Evolutionary conservation across 176 grass and related monocot genomes (phyloP), one percentile per base, ranked within the genome.

Genomic region (Eremochloa ophiuroides): DNA sequence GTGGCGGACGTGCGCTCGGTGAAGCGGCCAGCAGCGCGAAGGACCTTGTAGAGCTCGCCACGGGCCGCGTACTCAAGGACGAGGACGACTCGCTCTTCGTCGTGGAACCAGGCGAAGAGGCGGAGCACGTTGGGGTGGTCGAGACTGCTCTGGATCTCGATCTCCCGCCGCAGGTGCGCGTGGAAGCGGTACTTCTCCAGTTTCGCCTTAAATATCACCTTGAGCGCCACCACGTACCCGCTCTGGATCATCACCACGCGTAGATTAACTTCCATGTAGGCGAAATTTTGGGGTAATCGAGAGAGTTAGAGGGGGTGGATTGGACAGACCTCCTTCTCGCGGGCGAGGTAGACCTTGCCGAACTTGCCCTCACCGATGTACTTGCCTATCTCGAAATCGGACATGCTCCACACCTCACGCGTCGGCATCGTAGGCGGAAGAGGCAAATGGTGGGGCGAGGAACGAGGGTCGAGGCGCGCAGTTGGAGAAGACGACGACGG

Each of bases 51-150:
- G 11, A 99, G 68, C 79, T 99, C 91, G 0, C 93, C 96, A 0
- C 89, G 80, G 30, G 90, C 81, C 14, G 93, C 91, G 47, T 89
- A 99, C 79, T 99, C 93, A 55, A 99, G 78, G 29, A 99, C 91
- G 74, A 99, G 88, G 71, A 99, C 91, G 63, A 99, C 73, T 6
- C 88, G 91, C 30, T 89, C 76, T 55, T 73, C 87, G 60, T 99
- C 93, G 61, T 99, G 90, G 81, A 99, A 99, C 96, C 96, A 95
- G 10, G 91, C 79, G 48, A 91, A 99, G 89, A 99, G 93, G 62
- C 90, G 86, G 81, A 99, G 89, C 80, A 99, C 90, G 84, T 95
- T 99, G 23, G 93, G 93, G 90, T 99, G 91, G 74, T 95, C 74
- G 74, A 99, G 87, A 10, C 84, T 50, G 71, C 69, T 69, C 86